phyloP scores from a whole-genome alignment of 129 eudicot species.

The Cynara cardunculus region DNA sequence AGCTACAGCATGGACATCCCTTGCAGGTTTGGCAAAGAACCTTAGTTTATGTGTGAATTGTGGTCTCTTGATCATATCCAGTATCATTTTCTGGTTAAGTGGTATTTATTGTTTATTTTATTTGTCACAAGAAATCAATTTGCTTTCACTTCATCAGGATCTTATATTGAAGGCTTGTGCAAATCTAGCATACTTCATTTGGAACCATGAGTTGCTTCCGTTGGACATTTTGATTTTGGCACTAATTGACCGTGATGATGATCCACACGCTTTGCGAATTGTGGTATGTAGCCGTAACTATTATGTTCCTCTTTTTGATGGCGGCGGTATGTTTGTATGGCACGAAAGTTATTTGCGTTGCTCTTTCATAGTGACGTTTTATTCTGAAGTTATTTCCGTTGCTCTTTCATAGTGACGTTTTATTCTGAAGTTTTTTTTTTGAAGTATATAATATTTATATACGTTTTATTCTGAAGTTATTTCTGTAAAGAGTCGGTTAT shows the following conservation, averaged over 20 bases:
- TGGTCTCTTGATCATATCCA: background rate
- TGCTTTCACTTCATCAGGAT: constrained; percentile 49
- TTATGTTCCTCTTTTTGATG: background rate
- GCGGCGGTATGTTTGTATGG: background rate
- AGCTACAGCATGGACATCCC: constrained; percentile 79
- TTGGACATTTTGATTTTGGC: constrained; percentile 87
- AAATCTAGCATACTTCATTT: constrained; percentile 77
- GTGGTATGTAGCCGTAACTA: constrained; percentile 47
- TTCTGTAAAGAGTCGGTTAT: background rate
- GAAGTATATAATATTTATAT: no score
- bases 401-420: no score
- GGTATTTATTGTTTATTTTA: background rate
- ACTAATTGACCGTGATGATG: constrained; percentile 92
- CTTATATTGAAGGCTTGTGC: constrained; percentile 74
- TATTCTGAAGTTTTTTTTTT: no score
- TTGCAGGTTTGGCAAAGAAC: constrained; percentile 58
- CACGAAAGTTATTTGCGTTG: background rate
- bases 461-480: background rate
- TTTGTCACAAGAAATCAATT: background rate
- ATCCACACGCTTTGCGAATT: constrained; percentile 89
- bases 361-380: background rate
- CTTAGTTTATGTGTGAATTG: background rate
- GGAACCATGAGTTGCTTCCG: constrained; percentile 98
- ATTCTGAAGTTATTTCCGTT: background rate
- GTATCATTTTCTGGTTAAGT: background rate